Base-by-base conservation (phyloP, 2,329 filamentous ascomycete genomes). In the Magnaporthales sp. region DNA sequence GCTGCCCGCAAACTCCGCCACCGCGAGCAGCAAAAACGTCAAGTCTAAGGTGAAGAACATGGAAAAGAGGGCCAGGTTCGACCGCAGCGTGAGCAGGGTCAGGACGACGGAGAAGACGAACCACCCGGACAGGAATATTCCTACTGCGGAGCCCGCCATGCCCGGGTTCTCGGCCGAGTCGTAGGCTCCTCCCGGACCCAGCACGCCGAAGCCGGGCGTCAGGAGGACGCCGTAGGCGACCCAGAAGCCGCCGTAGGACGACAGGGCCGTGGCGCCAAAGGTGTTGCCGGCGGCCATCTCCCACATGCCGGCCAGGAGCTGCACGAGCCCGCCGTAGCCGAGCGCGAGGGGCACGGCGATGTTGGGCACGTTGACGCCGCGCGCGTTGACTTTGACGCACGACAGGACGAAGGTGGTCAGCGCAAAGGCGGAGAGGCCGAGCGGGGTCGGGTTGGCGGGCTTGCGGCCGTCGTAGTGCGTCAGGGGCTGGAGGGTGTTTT, bases 271-370 rank as follows among this genome's bases (percentile, higher is more conserved):
- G 65, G 90, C 91, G 82, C 91, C 91, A 71, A 94, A 93, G 11
- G 91, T 94, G 82, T 94, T 94, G 67, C 91, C 91, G n/a, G 91
- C 84, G 46, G 91, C 90, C 86, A 94, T 91, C 80, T 94, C 91
- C 91, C 91, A 95, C 91, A 94, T 95, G 80, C 91, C 91, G 70
- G 91, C 89, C 26, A 92, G 80, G 64, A 94, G 82, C 80, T 95
- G 91, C 58, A 93, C 86, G 19, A 93, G 81, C 72, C 91, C 91
- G 72, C 91, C 91, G 75, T 93, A 93, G 27, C 84, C 91, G 71
- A 89, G 89, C 6, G 90, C 90, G 19, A 89, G 78, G 13, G 86
- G 85, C 10, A 93, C 82, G 61, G 89, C 87, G 66, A 94, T 84
- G 74, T 87, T 90, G 62, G 90, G 88, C 2, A 75, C 76, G 1